A percentile compares a stretch with the other conserved stretches of the same genome.
Conservation (phyloP, 2,329 filamentous ascomycete species). For the Exophiala sp. region DNA sequence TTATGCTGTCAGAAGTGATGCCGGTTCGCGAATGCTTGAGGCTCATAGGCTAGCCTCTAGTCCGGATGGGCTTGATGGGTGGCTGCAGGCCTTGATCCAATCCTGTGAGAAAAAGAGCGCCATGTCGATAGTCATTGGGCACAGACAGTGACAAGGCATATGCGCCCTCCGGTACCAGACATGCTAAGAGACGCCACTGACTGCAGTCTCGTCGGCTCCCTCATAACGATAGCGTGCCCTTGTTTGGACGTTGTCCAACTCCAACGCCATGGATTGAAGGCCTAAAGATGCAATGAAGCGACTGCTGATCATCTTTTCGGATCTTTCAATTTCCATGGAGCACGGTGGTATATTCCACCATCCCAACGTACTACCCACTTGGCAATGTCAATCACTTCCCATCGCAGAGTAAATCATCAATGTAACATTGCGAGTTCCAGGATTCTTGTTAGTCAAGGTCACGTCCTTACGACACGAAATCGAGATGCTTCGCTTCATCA, state of each 20-base stretch:
- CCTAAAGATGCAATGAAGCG: conserved; percentile 9
- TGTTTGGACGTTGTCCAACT: too few species aligned
- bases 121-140: neutral
- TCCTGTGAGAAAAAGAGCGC: too few species aligned
- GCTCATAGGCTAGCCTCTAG: too few species aligned
- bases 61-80: too few species aligned
- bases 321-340: too few species aligned
- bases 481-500: too few species aligned
- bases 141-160: too few species aligned
- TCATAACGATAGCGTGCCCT: too few species aligned
- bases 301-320: conserved; percentile 2
- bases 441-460: neutral
- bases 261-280: neutral
- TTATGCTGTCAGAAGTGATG: neutral
- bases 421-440: conserved; percentile 3
- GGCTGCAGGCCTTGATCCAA: too few species aligned
- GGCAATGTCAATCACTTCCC: neutral
- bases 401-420: neutral
- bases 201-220: neutral
- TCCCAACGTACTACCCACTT: neutral
- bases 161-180: too few species aligned
- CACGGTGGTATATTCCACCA: neutral
- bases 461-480: too few species aligned
- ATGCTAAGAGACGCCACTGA: conserved; percentile 12
- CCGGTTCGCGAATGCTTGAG: neutral